Evolutionary conservation across 2,329 filamentous ascomycete species (phyloP), one percentile per base, ranked within the genome.

Genomic region (Colletotrichum endophyticum): DNA sequence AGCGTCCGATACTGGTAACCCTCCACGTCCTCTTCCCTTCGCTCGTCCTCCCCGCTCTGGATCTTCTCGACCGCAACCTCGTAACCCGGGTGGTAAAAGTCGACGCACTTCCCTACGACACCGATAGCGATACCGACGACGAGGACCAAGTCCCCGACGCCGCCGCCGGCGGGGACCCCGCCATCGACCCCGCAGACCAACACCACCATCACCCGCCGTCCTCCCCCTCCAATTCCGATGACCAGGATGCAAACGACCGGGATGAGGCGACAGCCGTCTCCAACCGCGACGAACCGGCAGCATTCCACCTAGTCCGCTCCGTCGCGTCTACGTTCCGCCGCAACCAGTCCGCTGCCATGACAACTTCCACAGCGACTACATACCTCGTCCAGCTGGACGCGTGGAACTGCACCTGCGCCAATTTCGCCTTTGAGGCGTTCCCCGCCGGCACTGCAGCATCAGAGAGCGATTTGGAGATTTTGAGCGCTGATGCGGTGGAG

Each of bases 401-500:
- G 2, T 99, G 97, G 97, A 96, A 94, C 84, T 99, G 97, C 84
- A 95, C 92, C 2, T 99, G 97, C 86, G 94, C 96, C 5, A 93
- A 92, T 2, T 99, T 99, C 84, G 90, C 94, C 0, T 93, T 98
- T 78, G 88, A 93, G 25, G 91, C 93, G 4, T 96, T 96, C 79
- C 88, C 89, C 4, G 83, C 89, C 4, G 83, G 84, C 22, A n/a
- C 39, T 3, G 66, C 81, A 27, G 34, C 12, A 25, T 34, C 27
- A 9, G 28, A 11, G 7, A 8, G n/a, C 34, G 66, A 36, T 66
- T 49, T 15, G n/a, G 66, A 71, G 28, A 77, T 79, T 19, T 74
- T 68, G 66, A 36, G 78, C 56, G 78, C 77, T 28, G 78, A 66
- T 8, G 75, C 73, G 70, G 53, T 32, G 27, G 71, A 16, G 8